phyloP scores from a whole-genome alignment of 441 rosid species.

The Erodium chrysanthum region DNA sequence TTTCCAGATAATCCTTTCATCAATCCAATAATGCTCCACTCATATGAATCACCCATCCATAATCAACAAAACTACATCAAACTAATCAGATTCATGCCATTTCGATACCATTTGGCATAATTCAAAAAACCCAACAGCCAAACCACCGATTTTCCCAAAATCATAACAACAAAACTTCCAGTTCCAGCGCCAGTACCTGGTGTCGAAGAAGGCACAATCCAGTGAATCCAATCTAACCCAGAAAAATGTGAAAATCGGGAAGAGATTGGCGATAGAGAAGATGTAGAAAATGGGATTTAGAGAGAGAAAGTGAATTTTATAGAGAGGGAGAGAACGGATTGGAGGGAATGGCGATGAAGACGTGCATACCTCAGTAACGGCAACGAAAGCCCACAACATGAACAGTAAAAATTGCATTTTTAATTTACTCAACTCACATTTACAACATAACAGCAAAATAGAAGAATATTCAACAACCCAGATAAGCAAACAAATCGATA shows the following conservation, averaged over 20 bases:
- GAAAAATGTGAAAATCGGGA: no score
- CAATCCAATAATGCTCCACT: slow-evolving; percentile 10
- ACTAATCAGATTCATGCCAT: background rate
- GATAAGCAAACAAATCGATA: background rate
- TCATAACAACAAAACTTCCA: background rate
- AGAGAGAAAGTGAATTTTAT: no score
- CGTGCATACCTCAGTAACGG: no score
- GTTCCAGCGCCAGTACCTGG: no score
- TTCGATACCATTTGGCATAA: background rate
- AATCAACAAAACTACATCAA: background rate
- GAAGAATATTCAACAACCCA: background rate
- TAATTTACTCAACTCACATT: background rate
- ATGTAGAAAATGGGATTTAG: no score
- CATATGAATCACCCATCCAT: background rate
- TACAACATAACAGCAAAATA: background rate
- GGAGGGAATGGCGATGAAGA: no score
- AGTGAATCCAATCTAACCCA: background rate
- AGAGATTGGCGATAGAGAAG: no score
- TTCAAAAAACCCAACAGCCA: slow-evolving; percentile 1
- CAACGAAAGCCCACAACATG: no score
- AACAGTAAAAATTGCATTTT: background rate
- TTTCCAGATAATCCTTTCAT: background rate
- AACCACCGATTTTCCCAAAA: background rate
- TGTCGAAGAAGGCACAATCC: background rate
- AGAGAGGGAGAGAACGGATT: no score